Conservation (phyloP, 1,284 basidiomycete genomes). For the Coriolopsis trogii region DNA sequence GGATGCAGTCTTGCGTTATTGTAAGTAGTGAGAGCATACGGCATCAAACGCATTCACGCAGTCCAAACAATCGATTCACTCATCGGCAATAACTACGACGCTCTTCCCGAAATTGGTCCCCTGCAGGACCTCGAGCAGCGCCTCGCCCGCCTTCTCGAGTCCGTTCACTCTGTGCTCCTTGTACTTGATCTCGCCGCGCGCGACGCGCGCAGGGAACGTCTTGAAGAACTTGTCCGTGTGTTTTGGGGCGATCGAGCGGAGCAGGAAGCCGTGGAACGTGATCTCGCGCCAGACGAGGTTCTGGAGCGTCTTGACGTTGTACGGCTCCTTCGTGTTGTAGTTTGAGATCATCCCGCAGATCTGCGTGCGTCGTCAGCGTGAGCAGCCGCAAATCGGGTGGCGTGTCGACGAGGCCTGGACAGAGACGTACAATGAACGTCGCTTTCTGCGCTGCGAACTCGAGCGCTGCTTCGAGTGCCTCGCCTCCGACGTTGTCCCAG, state of each 20-base stretch:
- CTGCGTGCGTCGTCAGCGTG: conserved; percentile 19
- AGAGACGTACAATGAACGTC: conserved; percentile 53
- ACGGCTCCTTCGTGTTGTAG: conserved; percentile 31
- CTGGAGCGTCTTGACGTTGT: conserved; percentile 35
- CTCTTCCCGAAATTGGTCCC: conserved; percentile 65
- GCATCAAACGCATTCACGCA: too few species aligned
- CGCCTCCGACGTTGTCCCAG: conserved; percentile 65
- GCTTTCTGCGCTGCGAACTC: conserved; percentile 49
- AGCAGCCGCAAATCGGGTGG: conserved; percentile 25
- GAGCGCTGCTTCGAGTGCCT: conserved; percentile 60
- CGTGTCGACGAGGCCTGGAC: background rate
- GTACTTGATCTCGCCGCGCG: conserved; percentile 62
- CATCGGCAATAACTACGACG: conserved; percentile 52
- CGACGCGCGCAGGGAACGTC: conserved; percentile 53
- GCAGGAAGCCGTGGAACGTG: conserved; percentile 63
- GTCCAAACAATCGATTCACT: too few species aligned
- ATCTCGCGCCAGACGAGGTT: conserved; percentile 54
- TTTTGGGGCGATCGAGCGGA: conserved; percentile 42
- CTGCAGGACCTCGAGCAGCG: conserved; percentile 52
- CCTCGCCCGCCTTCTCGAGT: conserved; percentile 54
- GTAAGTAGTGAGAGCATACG: too few species aligned
- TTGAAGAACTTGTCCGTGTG: conserved; percentile 50
- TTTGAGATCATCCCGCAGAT: conserved; percentile 35
- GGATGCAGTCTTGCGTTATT: too few species aligned
- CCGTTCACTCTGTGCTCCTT: conserved; percentile 55